Base-by-base conservation (phyloP, 129 eudicot genomes). In the Heracleum sosnowskyi region DNA sequence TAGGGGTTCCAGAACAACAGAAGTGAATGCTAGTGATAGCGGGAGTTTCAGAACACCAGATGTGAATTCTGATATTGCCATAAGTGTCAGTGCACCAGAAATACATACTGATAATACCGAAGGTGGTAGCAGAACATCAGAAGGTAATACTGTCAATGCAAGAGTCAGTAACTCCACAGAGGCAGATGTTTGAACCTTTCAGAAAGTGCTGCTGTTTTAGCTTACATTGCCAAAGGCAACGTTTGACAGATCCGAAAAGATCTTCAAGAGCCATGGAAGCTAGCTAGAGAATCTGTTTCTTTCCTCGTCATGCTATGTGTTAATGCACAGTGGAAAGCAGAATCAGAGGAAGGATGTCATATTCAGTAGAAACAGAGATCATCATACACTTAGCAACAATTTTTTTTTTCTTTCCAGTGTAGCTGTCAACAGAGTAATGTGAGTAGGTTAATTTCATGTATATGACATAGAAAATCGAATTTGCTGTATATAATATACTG, bases 11-110 rank as follows among this genome's bases (percentile, higher is more conserved):
- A 57, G 66, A 57, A 57, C 33, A 73, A 49, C 53, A 46, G 78
- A 34, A 57, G 66, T 85, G 22, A 36, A 62, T 74, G 64, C 49
- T 53, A 29, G 72, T 33, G 80, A 35, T 33, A 76, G 37, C 86
- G 94, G 7, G 78, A 76, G 39, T 81, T 29, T 83, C 70, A 55
- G 84, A 69, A 49, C 42, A 11, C 62, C 86, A 74, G 69, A 55
- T 26, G 28, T 77, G n/a, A 69, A 71, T 86, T 11, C 74, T 45
- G 66, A 57, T 9, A 5, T 22, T 57, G 66, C n/a, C 33, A 22
- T 57, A 12, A 26, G 33, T 57, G 66, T 57, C 16, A 57, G 66
- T n/a, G 15, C 33, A 73, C 44, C 53, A 41, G 78, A 34, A 68
- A 69, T 85, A 11, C 44, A 45, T 69, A 70, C 37, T 73, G 37